A percentile compares a stretch with the other conserved stretches of the same genome.
phyloP scores from a whole-genome alignment of 202 grass and related monocot species.

The Setaria viridis region DNA sequence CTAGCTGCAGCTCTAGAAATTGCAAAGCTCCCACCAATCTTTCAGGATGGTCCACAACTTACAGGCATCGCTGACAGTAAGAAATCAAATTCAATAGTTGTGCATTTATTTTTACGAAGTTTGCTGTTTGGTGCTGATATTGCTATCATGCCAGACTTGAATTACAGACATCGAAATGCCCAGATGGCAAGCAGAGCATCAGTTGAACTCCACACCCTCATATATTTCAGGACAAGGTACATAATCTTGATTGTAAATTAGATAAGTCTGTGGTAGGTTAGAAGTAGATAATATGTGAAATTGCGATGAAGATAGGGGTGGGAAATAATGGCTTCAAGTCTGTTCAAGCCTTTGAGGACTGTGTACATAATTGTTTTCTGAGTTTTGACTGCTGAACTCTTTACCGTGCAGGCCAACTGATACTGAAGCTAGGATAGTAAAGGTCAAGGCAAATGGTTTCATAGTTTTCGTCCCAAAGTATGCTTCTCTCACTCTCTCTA shows the following conservation, averaged over 20 bases:
- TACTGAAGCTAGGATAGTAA: constrained; percentile 96
- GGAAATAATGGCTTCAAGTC: constrained; percentile 18
- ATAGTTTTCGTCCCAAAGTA: constrained; percentile 99
- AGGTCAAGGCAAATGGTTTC: constrained; percentile 97
- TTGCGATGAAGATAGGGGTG: constrained; percentile 5
- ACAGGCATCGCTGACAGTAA: constrained; percentile 93
- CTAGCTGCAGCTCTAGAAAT: constrained; percentile 92
- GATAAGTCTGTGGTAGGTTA: constrained; percentile 40
- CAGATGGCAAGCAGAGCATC: constrained; percentile 99
- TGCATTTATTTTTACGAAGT: constrained; percentile 17
- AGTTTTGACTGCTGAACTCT: constrained; percentile 38
- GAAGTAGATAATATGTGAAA: constrained; percentile 29
- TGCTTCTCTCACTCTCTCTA: not conserved
- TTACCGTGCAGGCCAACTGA: constrained; percentile 76
- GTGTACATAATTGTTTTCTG: constrained; percentile 12
- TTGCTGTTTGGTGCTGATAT: constrained; percentile 38
- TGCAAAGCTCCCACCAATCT: constrained; percentile 93
- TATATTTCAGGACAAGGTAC: constrained; percentile 99
- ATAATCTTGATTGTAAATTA: constrained; percentile 36
- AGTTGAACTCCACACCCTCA: constrained; percentile 92
- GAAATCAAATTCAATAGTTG: constrained; percentile 36
- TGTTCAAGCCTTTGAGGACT: constrained; percentile 10
- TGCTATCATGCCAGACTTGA: constrained; percentile 67
- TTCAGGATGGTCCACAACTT: constrained; percentile 88
- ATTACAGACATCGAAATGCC: constrained; percentile 93